Base-by-base conservation (phyloP, 1,284 basidiomycete species). In the Schizophyllum amplum region DNA sequence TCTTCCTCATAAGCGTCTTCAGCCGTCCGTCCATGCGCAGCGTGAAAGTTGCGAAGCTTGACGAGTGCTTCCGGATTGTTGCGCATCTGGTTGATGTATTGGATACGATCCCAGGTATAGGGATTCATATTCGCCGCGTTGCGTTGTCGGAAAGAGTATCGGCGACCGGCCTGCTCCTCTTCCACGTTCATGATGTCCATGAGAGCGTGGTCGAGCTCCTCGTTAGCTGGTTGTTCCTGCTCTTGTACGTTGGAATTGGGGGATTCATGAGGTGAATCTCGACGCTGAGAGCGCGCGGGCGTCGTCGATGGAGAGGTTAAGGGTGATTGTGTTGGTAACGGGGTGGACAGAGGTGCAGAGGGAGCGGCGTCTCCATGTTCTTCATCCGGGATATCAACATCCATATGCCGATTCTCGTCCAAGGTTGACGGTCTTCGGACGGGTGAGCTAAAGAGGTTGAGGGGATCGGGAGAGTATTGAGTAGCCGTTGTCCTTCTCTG, bases 1-100 rank as follows among this genome's bases (percentile, higher is more conserved):
- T 67, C 64, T 55, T 68, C 67, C 27, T 69, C 65, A 25, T 53
- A 64, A 52, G 68, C 65, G 15, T 68, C 65, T n/a, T 61, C 64
- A 47, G 63, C 64, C 46, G 61, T 64, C 49, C 58, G 58, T n/a
- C 52, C 53, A 46, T 61, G 63, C 50, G 59, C 61, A 56, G 57
- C 60, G 2, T 9, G 13, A n/a, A 69, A 67, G 60, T 71, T 72
- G 52, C 65, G 68, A 46, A 72, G 61, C 54, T 77, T 80, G 47
- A 86, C 72, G 47, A 86, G 79, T 3, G 83, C 83, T 24, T 86
- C 84, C 5, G 83, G 83, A 59, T 75, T 75, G 4, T 66, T 59
- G 33, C 70, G 71, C 55, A 86, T 64, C 33, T 75, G 71, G 15
- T 67, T 65, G 54, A 77, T 74, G 65, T 86, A 86, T 50, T 69